phyloP scores from a whole-genome alignment of 352 stramenopile genomes.

The Phytophthora cajani region DNA sequence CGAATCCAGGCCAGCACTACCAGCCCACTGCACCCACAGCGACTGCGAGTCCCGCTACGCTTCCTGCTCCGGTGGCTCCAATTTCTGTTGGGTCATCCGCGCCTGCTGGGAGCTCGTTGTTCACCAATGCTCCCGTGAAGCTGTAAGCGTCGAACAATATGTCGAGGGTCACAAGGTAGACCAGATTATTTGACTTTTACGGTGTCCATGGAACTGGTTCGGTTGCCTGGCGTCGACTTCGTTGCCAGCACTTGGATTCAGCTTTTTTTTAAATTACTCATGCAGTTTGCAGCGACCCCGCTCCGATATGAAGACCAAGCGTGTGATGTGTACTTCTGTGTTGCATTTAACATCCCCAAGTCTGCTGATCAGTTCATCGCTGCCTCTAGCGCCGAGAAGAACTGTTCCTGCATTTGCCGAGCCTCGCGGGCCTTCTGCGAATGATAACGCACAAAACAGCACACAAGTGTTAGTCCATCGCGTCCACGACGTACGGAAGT shows the following conservation, averaged over 20 bases:
- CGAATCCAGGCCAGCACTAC: slow-evolving; percentile 16
- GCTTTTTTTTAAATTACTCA: slow-evolving; percentile 47
- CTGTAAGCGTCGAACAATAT: slow-evolving; percentile 29
- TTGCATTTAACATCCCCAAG: not conserved
- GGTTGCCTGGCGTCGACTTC: slow-evolving; percentile 1
- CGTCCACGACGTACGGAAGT: not conserved
- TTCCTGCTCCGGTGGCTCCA: slow-evolving; percentile 1
- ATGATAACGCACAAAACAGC: slow-evolving; percentile 6
- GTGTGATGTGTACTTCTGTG: not conserved
- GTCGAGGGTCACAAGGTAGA: slow-evolving; percentile 7
- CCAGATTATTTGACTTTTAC: not conserved
- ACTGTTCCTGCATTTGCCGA: slow-evolving; percentile 67
- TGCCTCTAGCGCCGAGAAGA: slow-evolving; percentile 66
- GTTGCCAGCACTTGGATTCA: slow-evolving; percentile 19
- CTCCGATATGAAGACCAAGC: not conserved
- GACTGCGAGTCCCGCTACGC: not conserved
- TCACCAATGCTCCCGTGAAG: slow-evolving; percentile 54
- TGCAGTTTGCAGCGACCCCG: not conserved
- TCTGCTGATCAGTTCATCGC: slow-evolving; percentile 39
- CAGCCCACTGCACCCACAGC: slow-evolving; percentile 4
- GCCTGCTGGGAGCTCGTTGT: slow-evolving; percentile 28
- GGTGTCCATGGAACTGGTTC: slow-evolving; percentile 5
- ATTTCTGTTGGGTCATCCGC: slow-evolving; percentile 25
- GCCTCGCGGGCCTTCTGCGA: slow-evolving; percentile 53
- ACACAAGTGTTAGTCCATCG: slow-evolving; percentile 1